Percentiles rank a stretch among this genome's conserved stretches.
These are phyloP conservation scores for Trichosporon ovoides DNA, from an alignment of 1,284 basidiomycete genomes.

Conservation along the genomic window DNA sequence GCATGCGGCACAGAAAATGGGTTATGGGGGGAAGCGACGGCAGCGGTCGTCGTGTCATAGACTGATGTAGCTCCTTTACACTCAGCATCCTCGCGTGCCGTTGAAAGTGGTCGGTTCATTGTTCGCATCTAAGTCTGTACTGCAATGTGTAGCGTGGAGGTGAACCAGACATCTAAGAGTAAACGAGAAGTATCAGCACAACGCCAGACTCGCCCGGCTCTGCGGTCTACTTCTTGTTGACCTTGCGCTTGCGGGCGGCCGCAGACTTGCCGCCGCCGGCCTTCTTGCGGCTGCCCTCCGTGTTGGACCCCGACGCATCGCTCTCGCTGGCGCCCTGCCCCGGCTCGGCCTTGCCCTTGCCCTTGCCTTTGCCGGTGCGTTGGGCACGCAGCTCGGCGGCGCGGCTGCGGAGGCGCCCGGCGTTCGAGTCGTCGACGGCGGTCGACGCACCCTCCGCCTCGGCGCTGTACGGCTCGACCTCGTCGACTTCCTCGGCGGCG, in stretches of 20 bases:
- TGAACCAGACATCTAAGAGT: too few relatives aligned
- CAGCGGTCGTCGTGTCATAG: neutral
- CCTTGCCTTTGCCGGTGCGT: constrained; percentile 7
- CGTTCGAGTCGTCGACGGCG: constrained; percentile 2
- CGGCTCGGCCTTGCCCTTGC: neutral
- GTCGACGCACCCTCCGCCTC: neutral
- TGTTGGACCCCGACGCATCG: constrained; percentile 7
- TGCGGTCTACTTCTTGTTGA: constrained; percentile 34
- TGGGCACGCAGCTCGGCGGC: constrained; percentile 22
- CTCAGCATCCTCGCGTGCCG: neutral
- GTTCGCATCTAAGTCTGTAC: neutral
- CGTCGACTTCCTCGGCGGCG: constrained; percentile 16
- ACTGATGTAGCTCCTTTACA: neutral
- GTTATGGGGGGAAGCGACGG: neutral
- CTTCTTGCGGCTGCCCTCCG: constrained; percentile 32
- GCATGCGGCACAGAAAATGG: neutral
- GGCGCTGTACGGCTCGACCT: neutral
- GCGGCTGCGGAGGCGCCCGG: constrained; percentile 3
- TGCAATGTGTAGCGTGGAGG: neutral
- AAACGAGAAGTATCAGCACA: too few relatives aligned
- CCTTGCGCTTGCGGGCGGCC: constrained; percentile 41
- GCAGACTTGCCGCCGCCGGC: constrained; percentile 41
- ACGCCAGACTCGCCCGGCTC: too few relatives aligned
- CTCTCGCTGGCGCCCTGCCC: neutral
- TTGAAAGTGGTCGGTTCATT: neutral